Percentiles rank a stretch among this genome's conserved stretches.
These are phyloP conservation scores for Mycena capillaripes DNA, from an alignment of 768 basidiomycete genomes.

Conservation along the genomic window DNA sequence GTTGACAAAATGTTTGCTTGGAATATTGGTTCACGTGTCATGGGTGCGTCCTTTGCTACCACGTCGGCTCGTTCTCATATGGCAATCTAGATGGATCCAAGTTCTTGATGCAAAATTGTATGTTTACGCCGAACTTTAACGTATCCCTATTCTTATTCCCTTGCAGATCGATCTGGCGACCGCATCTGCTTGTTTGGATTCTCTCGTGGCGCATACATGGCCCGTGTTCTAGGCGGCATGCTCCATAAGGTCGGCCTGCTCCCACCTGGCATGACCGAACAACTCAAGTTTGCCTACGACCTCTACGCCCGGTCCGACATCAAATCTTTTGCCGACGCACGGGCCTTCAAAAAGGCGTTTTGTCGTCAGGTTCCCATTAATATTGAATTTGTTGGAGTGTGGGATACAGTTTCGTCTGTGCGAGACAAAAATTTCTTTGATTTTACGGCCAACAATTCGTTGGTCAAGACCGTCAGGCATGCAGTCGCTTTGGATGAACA, in stretches of 20 bases:
- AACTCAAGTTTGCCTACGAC: slow-evolving; percentile 9
- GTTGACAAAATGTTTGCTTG: slow-evolving; percentile 60
- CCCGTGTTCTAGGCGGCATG: slow-evolving; percentile 57
- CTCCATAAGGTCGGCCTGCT: slow-evolving; percentile 74
- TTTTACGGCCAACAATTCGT: slow-evolving; percentile 59
- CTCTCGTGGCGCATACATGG: slow-evolving; percentile 69
- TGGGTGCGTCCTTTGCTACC: slow-evolving; percentile 47
- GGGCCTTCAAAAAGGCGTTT: slow-evolving; percentile 47
- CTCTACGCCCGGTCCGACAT: background rate
- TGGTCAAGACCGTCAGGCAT: slow-evolving; percentile 64
- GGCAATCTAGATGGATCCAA: slow-evolving; percentile 47
- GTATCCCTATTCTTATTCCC: background rate
- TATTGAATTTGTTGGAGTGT: slow-evolving; percentile 67
- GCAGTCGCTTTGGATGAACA: slow-evolving; percentile 68
- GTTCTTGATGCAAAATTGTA: slow-evolving; percentile 73
- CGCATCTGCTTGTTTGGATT: slow-evolving; percentile 37
- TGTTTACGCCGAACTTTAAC: slow-evolving; percentile 21
- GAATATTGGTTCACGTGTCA: slow-evolving; percentile 67
- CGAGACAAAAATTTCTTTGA: slow-evolving; percentile 59
- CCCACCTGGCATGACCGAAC: slow-evolving; percentile 57
- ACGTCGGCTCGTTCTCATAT: background rate
- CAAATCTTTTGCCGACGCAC: slow-evolving; percentile 54
- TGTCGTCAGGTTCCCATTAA: slow-evolving; percentile 49
- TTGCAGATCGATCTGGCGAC: slow-evolving; percentile 52
- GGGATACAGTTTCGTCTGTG: slow-evolving; percentile 70